These are phyloP conservation scores for Mycosarcoma mackinlayi DNA, from an alignment of 1,284 basidiomycete species.

Conservation along the genomic window DNA sequence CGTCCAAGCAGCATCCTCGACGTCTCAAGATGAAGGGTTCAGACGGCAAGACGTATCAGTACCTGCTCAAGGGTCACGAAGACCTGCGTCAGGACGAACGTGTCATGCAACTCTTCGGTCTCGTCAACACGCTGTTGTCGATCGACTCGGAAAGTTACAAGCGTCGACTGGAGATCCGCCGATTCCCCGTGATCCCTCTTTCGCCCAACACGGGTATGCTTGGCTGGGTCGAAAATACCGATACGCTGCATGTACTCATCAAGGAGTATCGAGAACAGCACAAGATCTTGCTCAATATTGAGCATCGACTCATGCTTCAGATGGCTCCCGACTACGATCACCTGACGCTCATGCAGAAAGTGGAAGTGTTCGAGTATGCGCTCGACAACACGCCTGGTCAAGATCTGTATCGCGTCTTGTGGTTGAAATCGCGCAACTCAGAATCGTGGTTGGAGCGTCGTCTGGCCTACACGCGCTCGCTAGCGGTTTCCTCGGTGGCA, in stretches of 20 bases:
- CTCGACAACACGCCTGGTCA: conserved; percentile 98
- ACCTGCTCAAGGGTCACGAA: conserved; percentile 95
- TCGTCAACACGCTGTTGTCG: conserved; percentile 93
- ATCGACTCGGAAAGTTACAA: conserved; percentile 96
- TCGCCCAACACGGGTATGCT: conserved; percentile 95
- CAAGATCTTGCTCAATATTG: conserved; percentile 97
- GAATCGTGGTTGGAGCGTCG: conserved; percentile 98
- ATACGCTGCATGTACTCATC: conserved; percentile 97
- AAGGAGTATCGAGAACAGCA: conserved; percentile 73
- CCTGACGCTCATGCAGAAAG: conserved; percentile 92
- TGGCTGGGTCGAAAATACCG: conserved; percentile 96
- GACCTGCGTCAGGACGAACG: conserved; percentile 98
- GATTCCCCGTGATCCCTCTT: conserved; percentile 91
- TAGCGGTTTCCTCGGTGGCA: conserved; percentile 73
- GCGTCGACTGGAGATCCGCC: conserved; percentile 91
- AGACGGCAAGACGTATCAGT: conserved; percentile 94
- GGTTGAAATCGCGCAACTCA: conserved; percentile 93
- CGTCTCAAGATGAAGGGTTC: conserved; percentile 88
- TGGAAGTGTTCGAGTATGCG: conserved; percentile 99
- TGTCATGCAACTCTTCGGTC: conserved; percentile 98
- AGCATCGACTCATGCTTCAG: conserved; percentile 96
- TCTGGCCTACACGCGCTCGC: conserved; percentile 93
- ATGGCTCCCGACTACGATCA: conserved; percentile 99
- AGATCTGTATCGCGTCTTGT: conserved; percentile 96
- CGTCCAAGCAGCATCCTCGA: conserved; percentile 97